These are phyloP conservation scores for Iris pallida DNA, from an alignment of 116 monocot species.

Conservation along the genomic window DNA sequence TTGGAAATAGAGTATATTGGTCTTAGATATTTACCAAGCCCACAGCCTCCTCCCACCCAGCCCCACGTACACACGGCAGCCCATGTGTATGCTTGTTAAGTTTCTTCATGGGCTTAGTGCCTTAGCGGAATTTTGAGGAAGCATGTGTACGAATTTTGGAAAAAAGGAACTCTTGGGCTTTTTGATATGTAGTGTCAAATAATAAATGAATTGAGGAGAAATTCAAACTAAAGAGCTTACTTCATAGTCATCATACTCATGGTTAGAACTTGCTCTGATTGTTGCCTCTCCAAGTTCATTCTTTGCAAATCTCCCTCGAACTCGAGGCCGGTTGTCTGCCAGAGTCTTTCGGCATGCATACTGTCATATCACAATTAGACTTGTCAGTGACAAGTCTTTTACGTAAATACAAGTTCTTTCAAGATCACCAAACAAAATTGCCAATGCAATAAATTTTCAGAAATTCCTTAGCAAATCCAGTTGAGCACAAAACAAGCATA, in stretches of 20 bases:
- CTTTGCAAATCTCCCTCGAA: conserved; percentile 76
- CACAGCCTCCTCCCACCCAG: too few relatives aligned
- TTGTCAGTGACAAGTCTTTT: background rate
- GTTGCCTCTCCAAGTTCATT: conserved; percentile 50
- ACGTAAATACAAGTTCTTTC: too few relatives aligned
- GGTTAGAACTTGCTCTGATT: conserved; percentile 17
- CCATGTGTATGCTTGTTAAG: too few relatives aligned
- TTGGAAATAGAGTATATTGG: too few relatives aligned
- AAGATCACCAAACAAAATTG: too few relatives aligned
- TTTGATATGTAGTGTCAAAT: background rate
- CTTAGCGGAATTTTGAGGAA: background rate
- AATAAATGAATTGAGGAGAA: background rate
- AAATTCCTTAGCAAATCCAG: too few relatives aligned
- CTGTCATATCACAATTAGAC: conserved; percentile 21
- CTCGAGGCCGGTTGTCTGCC: conserved; percentile 75
- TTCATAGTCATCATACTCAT: conserved; percentile 46
- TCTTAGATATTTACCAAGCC: too few relatives aligned
- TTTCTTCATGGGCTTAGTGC: too few relatives aligned
- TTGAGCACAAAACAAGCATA: too few relatives aligned
- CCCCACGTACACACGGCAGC: too few relatives aligned
- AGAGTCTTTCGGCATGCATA: conserved; percentile 86
- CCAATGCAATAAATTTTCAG: too few relatives aligned
- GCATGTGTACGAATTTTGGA: background rate
- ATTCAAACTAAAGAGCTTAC: conserved; percentile 16
- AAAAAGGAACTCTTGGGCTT: background rate